These are phyloP conservation scores for Xeromyces bisporus DNA, from an alignment of 495 filamentous ascomycete species.

Conservation along the genomic window DNA sequence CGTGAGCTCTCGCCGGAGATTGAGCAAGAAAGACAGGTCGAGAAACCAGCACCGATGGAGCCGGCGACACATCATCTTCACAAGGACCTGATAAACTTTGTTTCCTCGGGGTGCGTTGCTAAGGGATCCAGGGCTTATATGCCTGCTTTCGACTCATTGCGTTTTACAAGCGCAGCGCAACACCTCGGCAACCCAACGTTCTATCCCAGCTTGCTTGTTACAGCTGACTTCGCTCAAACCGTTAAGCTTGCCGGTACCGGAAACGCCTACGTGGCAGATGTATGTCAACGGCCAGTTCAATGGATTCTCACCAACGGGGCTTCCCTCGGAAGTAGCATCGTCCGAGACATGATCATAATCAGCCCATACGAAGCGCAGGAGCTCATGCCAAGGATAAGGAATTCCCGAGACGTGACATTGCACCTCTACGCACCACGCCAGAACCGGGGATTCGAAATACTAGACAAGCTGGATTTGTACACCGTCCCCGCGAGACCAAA, in stretches of 20 bases:
- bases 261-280: too few relatives aligned
- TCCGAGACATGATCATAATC: constrained; percentile 38
- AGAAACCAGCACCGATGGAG: constrained; percentile 23
- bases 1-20: constrained; percentile 48
- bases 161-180: constrained; percentile 19
- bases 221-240: constrained; percentile 38
- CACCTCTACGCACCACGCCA: constrained; percentile 43
- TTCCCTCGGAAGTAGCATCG: too few relatives aligned
- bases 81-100: constrained; percentile 24
- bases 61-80: constrained; percentile 30
- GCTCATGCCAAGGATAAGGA: constrained; percentile 24
- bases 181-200: constrained; percentile 19
- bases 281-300: constrained; percentile 38
- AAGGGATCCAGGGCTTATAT: constrained; percentile 18
- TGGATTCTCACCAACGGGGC: constrained; percentile 35
- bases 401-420: constrained; percentile 20
- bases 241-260: too few relatives aligned
- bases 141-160: constrained; percentile 31
- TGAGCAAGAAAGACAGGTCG: constrained; percentile 38
- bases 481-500: constrained; percentile 3
- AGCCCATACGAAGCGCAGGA: constrained; percentile 46
- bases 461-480: constrained; percentile 34
- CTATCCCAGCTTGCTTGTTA: constrained; percentile 29
- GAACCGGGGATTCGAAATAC: constrained; percentile 19
- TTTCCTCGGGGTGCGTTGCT: constrained; percentile 8